Evolutionary conservation across 177 flowering plant species (phyloP).

Genomic region (Vitis hybrid): DNA sequence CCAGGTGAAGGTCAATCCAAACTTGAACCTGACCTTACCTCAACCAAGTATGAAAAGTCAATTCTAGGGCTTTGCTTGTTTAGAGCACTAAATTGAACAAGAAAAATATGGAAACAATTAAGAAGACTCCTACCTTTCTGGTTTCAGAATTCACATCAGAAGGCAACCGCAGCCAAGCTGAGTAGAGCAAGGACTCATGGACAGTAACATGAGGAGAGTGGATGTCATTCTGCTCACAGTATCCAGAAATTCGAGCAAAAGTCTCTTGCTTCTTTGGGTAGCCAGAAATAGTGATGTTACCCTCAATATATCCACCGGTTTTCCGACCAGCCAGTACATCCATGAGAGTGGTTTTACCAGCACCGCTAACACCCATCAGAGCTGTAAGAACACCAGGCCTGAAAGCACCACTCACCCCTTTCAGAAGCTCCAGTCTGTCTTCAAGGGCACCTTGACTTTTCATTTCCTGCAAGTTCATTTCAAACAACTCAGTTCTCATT

Average conservation of each 20-base stretch:
- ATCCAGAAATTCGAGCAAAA: conserved; percentile 64
- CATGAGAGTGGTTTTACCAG: conserved; percentile 53
- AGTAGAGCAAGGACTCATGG: conserved; percentile 48
- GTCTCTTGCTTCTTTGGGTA: conserved; percentile 60
- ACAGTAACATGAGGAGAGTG: conserved; percentile 64
- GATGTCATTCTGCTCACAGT: conserved; percentile 66
- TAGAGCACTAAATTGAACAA: too few relatives aligned
- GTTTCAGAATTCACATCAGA: conserved; percentile 32
- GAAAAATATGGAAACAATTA: too few relatives aligned
- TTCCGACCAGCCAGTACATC: conserved; percentile 60
- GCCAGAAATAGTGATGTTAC: conserved; percentile 46
- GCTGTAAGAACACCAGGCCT: conserved; percentile 52
- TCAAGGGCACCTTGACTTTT: conserved; percentile 37
- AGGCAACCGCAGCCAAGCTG: conserved; percentile 61
- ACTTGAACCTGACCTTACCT: not conserved
- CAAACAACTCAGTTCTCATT: not conserved
- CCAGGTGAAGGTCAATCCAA: not conserved
- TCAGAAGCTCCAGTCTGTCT: conserved; percentile 41
- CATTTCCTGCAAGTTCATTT: conserved; percentile 36
- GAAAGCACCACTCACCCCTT: conserved; percentile 45
- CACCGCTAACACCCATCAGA: conserved; percentile 57
- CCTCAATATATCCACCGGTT: conserved; percentile 57
- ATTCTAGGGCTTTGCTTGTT: too few relatives aligned
- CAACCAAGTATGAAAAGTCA: too few relatives aligned
- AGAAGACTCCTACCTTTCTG: conserved; percentile 34